These are phyloP conservation scores for Porcisia hertigi DNA, from an alignment of 208 protist species.

Conservation along the genomic window DNA sequence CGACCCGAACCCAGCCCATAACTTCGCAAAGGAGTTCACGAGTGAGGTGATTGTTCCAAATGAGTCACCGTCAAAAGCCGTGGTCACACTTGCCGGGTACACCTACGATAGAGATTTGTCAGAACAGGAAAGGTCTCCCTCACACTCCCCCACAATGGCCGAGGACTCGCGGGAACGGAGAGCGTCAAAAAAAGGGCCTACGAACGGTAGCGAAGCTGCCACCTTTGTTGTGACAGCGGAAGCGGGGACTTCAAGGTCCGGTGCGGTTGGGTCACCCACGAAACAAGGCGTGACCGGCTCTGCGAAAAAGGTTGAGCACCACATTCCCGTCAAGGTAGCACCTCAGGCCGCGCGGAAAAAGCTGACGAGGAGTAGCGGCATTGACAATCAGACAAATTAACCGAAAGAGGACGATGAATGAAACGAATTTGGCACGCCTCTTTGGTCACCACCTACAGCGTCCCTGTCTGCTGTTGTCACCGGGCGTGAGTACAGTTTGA, in stretches of 20 bases:
- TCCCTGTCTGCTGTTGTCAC: neutral
- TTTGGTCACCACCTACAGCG: neutral
- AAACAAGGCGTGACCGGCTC: neutral
- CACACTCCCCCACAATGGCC: constrained; percentile 8
- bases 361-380: constrained; percentile 2
- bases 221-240: neutral
- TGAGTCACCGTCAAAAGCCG: constrained; percentile 31
- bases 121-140: constrained; percentile 1
- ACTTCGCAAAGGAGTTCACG: constrained; percentile 86
- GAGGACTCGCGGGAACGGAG: constrained; percentile 1
- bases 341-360: constrained; percentile 23
- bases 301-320: constrained; percentile 1
- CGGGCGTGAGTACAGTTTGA: neutral
- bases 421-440: neutral
- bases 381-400: constrained; percentile 9
- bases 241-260: neutral
- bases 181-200: neutral
- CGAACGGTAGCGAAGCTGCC: neutral
- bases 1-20: constrained; percentile 61
- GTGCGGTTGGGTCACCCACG: neutral
- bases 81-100: constrained; percentile 62
- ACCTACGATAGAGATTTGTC: constrained; percentile 41
- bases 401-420: neutral
- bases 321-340: constrained; percentile 2
- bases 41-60: constrained; percentile 34